Conservation (phyloP, 305 asterid genomes). For the Fraxinus dipetala region DNA sequence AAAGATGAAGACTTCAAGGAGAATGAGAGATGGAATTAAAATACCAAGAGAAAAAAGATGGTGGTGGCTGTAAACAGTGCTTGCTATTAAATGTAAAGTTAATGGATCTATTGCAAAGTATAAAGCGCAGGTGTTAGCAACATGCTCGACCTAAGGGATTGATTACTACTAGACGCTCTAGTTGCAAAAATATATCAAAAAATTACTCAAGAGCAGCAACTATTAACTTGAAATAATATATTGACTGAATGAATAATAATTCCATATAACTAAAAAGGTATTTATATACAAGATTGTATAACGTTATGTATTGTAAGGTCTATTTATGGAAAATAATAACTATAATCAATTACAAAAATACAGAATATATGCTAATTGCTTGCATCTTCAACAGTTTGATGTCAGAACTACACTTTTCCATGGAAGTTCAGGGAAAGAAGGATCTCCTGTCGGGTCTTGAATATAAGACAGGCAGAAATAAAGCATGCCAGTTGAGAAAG, state of each 20-base stretch:
- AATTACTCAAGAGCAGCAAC: not conserved
- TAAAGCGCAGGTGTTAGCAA: not conserved
- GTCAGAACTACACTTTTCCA: not conserved
- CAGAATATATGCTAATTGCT: not conserved
- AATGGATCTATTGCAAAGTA: not conserved
- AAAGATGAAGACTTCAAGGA: not conserved
- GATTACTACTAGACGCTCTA: not conserved
- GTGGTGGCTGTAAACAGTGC: not conserved
- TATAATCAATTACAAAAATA: not conserved
- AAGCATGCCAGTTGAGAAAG: not conserved
- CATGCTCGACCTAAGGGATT: not conserved
- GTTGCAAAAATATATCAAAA: not conserved
- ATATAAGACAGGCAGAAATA: not conserved
- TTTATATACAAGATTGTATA: not conserved
- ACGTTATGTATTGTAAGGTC: not conserved
- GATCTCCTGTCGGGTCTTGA: not conserved
- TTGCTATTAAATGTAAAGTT: not conserved
- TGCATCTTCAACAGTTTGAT: not conserved
- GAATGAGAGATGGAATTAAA: not conserved
- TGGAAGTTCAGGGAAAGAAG: not conserved
- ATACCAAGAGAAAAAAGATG: not conserved
- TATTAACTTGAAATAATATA: not conserved
- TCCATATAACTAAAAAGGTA: not conserved
- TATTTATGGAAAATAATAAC: not conserved
- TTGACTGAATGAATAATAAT: not conserved